Evolutionary conservation across 2,329 filamentous ascomycete species (phyloP).

Genomic region (Diaporthe aspalathi): DNA sequence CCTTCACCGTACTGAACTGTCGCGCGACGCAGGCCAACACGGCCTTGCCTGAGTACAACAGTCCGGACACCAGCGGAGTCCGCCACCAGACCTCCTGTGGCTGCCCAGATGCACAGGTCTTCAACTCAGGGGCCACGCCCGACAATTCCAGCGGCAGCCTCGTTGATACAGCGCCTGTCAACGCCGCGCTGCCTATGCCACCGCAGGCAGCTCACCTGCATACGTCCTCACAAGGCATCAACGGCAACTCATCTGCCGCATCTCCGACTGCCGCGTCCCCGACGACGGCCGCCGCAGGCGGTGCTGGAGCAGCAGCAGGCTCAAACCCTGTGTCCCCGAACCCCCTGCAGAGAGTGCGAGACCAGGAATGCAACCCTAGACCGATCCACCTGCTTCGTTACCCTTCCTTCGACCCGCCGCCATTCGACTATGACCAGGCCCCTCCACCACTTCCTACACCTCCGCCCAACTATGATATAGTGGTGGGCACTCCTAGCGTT

Average conservation of each 20-base stretch:
- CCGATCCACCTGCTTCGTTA: conserved; percentile 87
- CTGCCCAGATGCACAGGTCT: conserved; percentile 61
- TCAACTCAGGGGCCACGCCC: conserved; percentile 70
- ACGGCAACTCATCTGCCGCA: conserved; percentile 29
- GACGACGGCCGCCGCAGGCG: conserved; percentile 39
- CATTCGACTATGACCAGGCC: conserved; percentile 84
- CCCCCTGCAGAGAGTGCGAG: conserved; percentile 51
- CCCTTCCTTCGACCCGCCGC: conserved; percentile 88
- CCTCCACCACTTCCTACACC: conserved; percentile 78
- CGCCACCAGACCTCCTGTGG: conserved; percentile 63
- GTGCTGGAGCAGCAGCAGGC: conserved; percentile 39
- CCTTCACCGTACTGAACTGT: conserved; percentile 92
- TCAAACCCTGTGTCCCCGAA: conserved; percentile 44
- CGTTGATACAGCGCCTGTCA: conserved; percentile 45
- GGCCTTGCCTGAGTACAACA: conserved; percentile 80
- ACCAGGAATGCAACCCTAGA: conserved; percentile 58
- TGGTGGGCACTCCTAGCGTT: conserved; percentile 76
- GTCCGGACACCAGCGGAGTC: conserved; percentile 63
- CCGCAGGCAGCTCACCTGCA: conserved; percentile 70
- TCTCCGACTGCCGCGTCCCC: conserved; percentile 23
- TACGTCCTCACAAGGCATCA: conserved; percentile 36
- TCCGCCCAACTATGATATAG: conserved; percentile 84
- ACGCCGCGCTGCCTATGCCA: conserved; percentile 53
- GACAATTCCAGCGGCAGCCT: conserved; percentile 69
- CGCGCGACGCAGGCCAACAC: conserved; percentile 93